Base-by-base conservation (phyloP, 73 alveolate species). In the Tetrahymena thermophila region DNA sequence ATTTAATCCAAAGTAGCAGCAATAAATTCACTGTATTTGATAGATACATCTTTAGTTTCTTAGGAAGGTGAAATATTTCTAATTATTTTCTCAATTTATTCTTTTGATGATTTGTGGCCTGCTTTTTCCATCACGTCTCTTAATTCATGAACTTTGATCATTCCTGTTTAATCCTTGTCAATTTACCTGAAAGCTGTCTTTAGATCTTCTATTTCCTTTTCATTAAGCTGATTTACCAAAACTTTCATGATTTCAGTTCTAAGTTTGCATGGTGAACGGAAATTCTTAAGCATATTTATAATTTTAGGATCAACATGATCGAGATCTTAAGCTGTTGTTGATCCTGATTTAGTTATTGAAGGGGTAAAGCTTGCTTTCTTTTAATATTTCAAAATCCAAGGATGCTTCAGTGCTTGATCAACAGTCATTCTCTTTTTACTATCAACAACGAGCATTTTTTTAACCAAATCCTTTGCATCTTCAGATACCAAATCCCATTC, bases 101-200 rank as follows among this genome's bases (percentile, higher is more conserved):
- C 98, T 50, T 95, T 98, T n/a, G 98, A 85, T 23, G 98, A 95
- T 42, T 97, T 89, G 56, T 96, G 56, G 44, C 97, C 96, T 50
- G 96, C 95, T 35, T 94, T 85, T 28, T 31, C n/a, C 95, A 96
- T 96, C 28, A 98, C 99, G 93, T 98, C 96, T 94, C 96, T 96
- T 56, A 99, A 97, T 96, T 99, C 99, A 1, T 96, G 85, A 25
- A 97, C 97, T 44, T 97, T 97, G 25, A 99, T 97, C 95, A 96
- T 85, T 40, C 99, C 99, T 71, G 99, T 98, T 95, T 98, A 97
- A 96, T 99, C 97, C 43, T 84, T 96, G 95, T 99, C 99, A 84
- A 99, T 96, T 55, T 98, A 97, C 96, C 96, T 97, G 97, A 98
- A 99, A 44, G 98, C 97, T 83, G 97, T 97, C 95, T 98, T 96